Evolutionary conservation across 2,329 filamentous ascomycete species (phyloP), one percentile per base, ranked within the genome.

Genomic region (Pseudogymnoascus sp.): DNA sequence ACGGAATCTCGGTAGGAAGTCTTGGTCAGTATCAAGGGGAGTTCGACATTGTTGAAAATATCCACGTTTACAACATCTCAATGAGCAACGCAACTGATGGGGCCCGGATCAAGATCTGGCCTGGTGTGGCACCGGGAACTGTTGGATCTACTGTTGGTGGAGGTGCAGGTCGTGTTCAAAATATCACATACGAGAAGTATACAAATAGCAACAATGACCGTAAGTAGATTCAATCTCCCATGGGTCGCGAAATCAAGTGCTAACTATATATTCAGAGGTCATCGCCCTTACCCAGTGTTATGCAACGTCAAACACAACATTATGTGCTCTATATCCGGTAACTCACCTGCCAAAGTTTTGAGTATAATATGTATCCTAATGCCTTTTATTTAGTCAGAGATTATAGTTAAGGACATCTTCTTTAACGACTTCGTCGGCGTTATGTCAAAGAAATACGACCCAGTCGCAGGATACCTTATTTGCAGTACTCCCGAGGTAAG

Each of bases 101-200:
- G 48, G 84, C 84, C 0, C 81, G 84, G 62, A 86, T 87, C 75
- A 87, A 87, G 73, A 83, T 85, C 66, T 88, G 83, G 82, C 82
- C 63, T 4, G 65, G 65, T 6, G 60, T 58, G 3, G 68, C 76
- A 3, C 78, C 81, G 1, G 78, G 78, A 0, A 74, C 85, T 7
- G 70, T 80, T 2, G 79, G 76, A 29, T 80, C 84, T 60, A 80
- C 83, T 69, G 82, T 81, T 4, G 84, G 84, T 51, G 84, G 84
- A 25, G 85, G 85, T 38, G 73, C 73, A 4, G 85, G 84, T n/a
- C 75, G 75, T 36, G 84, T 88, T 59, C 76, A 77, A 64, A 87
- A 87, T 73, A 77, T 87, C 64, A 86, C 83, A 2, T 87, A 83
- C 71, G 79, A 85, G 63, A 78, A 78, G 64, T 81, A 86, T 75